A percentile compares a stretch with the other conserved stretches of the same genome.
These are phyloP conservation scores for Penicillium pulvis DNA, from an alignment of 495 filamentous ascomycete genomes.

Conservation along the genomic window DNA sequence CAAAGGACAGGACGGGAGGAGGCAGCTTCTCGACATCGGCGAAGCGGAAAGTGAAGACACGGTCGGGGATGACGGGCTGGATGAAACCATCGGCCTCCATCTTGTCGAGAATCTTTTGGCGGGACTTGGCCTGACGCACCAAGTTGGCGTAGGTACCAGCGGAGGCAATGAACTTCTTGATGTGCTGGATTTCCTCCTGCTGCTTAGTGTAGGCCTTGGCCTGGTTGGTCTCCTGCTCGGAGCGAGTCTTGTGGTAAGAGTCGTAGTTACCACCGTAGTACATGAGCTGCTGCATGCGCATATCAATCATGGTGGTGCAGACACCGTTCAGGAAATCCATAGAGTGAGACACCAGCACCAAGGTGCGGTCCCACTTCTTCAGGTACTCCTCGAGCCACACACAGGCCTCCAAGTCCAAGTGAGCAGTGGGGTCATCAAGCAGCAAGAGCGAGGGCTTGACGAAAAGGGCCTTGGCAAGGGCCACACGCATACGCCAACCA, in stretches of 20 bases:
- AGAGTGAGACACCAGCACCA: constrained; percentile 94
- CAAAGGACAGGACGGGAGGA: constrained; percentile 93
- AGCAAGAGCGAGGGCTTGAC: constrained; percentile 94
- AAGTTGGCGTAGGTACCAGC: constrained; percentile 99
- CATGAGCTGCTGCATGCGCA: constrained; percentile 84
- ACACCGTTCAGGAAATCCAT: constrained; percentile 99
- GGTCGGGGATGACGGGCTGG: constrained; percentile 80
- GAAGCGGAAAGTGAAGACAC: constrained; percentile 97
- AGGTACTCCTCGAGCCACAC: constrained; percentile 99
- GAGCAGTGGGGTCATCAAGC: constrained; percentile 97
- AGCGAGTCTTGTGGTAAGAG: constrained; percentile 91
- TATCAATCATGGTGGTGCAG: constrained; percentile 98
- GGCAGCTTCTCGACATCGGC: constrained; percentile 98
- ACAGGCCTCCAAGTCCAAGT: constrained; percentile 99
- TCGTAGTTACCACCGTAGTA: constrained; percentile 99
- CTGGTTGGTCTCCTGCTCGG: constrained; percentile 96
- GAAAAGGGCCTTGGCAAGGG: constrained; percentile 95
- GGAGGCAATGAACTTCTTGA: constrained; percentile 99
- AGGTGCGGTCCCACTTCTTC: constrained; percentile 99
- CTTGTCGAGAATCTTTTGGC: constrained; percentile 99
- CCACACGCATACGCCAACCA: constrained; percentile 99
- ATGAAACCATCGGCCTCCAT: constrained; percentile 99
- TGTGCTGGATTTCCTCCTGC: constrained; percentile 98
- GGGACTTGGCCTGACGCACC: constrained; percentile 96
- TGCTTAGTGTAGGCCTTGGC: constrained; percentile 98